Base-by-base conservation (phyloP, 495 filamentous ascomycete species). In the Podospora fimiseda region DNA sequence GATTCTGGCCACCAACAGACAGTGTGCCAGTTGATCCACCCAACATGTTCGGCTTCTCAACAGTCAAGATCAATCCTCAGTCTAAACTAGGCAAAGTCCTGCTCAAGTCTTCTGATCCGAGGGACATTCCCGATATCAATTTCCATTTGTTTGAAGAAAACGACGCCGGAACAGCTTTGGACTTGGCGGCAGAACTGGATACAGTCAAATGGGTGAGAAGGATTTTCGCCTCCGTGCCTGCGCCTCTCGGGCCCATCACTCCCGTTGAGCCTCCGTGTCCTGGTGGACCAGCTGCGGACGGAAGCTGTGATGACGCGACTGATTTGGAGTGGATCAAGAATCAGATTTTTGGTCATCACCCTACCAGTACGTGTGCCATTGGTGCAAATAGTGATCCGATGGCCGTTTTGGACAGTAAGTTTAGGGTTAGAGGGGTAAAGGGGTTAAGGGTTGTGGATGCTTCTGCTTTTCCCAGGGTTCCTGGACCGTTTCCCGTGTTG, bases 401-500 rank as follows among this genome's bases (percentile, higher is more conserved):
- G 62, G 73, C 78, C 9, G 78, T 83, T 2, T 50, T 85, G 5
- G 78, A 82, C 57, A 71, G 72, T 40, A 72, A 74, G 43, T 67
- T 83, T 38, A 62, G 69, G 2, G 79, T 83, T 2, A 63, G 67
- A 3, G 80, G 80, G 1, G 77, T 83, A 4, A 55, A 60, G 6
- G 69, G 75, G 0, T 60, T 83, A 44, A 67, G 80, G 0, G 77
- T 83, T 30, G 80, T 77, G 0, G 80, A 84, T 60, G 77, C 73
- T 22, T 79, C 74, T 48, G 71, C 77, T 23, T 80, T 84, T 65
- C 83, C 81, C 13, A 68, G 62, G 6, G 57, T 80, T 13, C 73
- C 76, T 38, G 75, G 76, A 8, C 77, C 79, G 13, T 80, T 83
- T 47, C 79, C 81, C 0, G 76, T 80, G 57, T 76, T 82, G 67